These are phyloP conservation scores for Grosmannia clavigera DNA, from an alignment of 2,329 filamentous ascomycete species.

Conservation along the genomic window DNA sequence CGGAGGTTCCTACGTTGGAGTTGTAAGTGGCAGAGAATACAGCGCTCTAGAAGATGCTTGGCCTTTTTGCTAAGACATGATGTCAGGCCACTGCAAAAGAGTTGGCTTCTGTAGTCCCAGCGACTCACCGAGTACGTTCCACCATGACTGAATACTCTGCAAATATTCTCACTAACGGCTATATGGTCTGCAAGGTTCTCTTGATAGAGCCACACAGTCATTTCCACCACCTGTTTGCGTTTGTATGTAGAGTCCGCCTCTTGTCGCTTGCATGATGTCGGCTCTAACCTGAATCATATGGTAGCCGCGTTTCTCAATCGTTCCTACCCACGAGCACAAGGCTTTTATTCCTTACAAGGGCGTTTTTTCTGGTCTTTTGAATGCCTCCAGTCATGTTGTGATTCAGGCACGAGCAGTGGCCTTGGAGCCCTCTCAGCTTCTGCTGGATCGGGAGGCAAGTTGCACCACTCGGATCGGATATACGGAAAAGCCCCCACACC, in stretches of 20 bases:
- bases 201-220: constrained; percentile 48
- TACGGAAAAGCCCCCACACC: not conserved
- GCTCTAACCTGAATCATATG: constrained; percentile 41
- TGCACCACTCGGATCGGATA: not conserved
- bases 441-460: not conserved
- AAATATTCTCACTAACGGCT: constrained; percentile 21
- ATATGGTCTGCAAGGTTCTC: constrained; percentile 36
- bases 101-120: not conserved
- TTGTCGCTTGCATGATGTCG: constrained; percentile 32
- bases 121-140: constrained; percentile 34
- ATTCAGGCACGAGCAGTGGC: not conserved
- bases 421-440: not conserved
- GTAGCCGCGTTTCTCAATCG: constrained; percentile 4
- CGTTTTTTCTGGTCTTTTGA: not conserved
- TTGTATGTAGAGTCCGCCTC: constrained; percentile 28
- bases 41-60: not conserved
- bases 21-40: not conserved
- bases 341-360: not conserved
- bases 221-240: constrained; percentile 48
- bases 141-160: constrained; percentile 34
- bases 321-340: constrained; percentile 10
- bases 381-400: not conserved
- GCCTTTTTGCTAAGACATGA: not conserved
- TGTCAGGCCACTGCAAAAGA: not conserved
- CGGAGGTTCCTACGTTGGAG: constrained; percentile 10